Percentiles rank a stretch among this genome's conserved stretches.
phyloP scores from a whole-genome alignment of 805 yeast genomes.

The Candida incommunis region DNA sequence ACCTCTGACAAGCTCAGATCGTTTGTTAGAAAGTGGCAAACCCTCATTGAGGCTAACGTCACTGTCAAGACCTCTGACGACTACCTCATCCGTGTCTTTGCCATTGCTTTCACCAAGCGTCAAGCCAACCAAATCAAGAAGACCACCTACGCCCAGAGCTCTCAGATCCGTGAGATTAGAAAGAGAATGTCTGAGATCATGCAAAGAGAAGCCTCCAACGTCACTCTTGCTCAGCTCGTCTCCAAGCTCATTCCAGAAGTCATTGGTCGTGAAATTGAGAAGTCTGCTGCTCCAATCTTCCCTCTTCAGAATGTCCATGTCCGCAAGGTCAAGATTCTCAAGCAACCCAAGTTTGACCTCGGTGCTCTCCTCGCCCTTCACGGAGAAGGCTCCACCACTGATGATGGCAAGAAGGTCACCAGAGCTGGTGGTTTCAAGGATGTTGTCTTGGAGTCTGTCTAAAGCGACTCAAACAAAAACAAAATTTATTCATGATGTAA shows the following conservation, averaged over 20 bases:
- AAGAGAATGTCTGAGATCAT: slow-evolving; percentile 92
- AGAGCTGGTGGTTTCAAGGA: slow-evolving; percentile 78
- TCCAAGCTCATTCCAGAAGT: slow-evolving; percentile 97
- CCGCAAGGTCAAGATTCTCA: slow-evolving; percentile 96
- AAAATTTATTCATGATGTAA: neutral
- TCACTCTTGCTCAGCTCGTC: slow-evolving; percentile 91
- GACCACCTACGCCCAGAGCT: slow-evolving; percentile 95
- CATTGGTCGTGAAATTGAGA: slow-evolving; percentile 96
- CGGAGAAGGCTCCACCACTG: slow-evolving; percentile 90
- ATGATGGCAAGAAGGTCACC: slow-evolving; percentile 94
- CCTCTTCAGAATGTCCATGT: slow-evolving; percentile 98
- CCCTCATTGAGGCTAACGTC: slow-evolving; percentile 94
- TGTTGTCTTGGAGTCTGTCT: slow-evolving; percentile 94
- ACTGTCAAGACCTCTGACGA: slow-evolving; percentile 97
- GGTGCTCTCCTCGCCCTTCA: slow-evolving; percentile 93
- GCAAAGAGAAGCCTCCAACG: slow-evolving; percentile 90
- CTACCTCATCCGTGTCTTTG: slow-evolving; percentile 90
- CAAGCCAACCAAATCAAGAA: slow-evolving; percentile 94
- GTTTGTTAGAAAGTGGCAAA: slow-evolving; percentile 97
- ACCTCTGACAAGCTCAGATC: slow-evolving; percentile 96
- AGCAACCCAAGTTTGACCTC: slow-evolving; percentile 97
- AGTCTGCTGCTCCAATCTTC: slow-evolving; percentile 86
- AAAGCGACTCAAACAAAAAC: slow-evolving; percentile 28
- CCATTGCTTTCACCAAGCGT: slow-evolving; percentile 98
- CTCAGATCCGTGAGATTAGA: slow-evolving; percentile 95